Percentiles rank a stretch among this genome's conserved stretches.
Conservation (phyloP, 805 yeast genomes). For the Hanseniaspora pseudoguilliermondii region DNA sequence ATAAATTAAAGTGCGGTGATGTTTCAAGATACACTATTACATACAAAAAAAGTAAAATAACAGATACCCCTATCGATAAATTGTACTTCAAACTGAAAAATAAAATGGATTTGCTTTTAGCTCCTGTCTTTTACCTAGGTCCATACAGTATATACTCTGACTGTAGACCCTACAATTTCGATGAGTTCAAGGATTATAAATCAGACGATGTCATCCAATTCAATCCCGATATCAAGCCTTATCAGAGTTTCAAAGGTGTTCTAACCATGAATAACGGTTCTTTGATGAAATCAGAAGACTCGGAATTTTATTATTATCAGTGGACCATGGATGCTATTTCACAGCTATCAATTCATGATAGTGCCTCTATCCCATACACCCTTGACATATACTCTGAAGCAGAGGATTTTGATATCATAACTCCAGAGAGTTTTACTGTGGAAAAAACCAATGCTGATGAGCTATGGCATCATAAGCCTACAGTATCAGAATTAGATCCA, state of each 20-base stretch:
- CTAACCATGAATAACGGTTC: conserved; percentile 37
- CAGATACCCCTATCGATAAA: not conserved
- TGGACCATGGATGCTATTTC: conserved; percentile 77
- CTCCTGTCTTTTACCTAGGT: conserved; percentile 81
- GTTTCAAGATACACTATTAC: conserved; percentile 7
- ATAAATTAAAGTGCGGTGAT: conserved; percentile 8
- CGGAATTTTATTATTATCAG: conserved; percentile 31
- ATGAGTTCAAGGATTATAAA: conserved; percentile 32
- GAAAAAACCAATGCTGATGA: conserved; percentile 43
- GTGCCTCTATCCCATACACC: conserved; percentile 57
- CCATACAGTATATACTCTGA: conserved; percentile 82
- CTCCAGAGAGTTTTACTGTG: conserved; percentile 20
- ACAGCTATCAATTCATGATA: conserved; percentile 61
- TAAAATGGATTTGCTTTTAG: conserved; percentile 52
- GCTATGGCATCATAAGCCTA: conserved; percentile 62
- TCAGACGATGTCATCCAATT: conserved; percentile 32
- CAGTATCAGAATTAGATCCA: conserved; percentile 36
- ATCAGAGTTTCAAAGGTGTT: conserved; percentile 49
- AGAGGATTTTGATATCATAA: conserved; percentile 6
- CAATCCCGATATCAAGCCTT: conserved; percentile 53
- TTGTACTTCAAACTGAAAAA: conserved; percentile 39
- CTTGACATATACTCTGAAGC: conserved; percentile 22
- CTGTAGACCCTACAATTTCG: conserved; percentile 54
- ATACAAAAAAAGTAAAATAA: not conserved
- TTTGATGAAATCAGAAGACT: conserved; percentile 14